These are phyloP conservation scores for Chaetomiaceae sp. DNA, from an alignment of 2,329 filamentous ascomycete genomes.

Conservation along the genomic window DNA sequence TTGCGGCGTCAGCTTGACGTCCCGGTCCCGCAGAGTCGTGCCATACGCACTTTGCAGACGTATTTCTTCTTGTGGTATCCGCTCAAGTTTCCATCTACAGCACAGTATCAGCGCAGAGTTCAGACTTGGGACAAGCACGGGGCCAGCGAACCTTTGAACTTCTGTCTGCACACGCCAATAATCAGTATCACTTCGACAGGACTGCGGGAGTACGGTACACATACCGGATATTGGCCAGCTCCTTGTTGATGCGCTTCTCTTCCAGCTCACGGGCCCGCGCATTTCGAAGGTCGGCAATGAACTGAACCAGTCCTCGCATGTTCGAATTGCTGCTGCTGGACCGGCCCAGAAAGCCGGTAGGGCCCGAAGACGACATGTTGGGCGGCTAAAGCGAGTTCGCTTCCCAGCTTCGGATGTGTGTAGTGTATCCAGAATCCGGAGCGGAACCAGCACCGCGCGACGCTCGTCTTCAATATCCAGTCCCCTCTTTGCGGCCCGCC, in stretches of 20 bases:
- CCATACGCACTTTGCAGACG: conserved; percentile 75
- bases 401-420: not conserved
- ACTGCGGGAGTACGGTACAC: conserved; percentile 23
- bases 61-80: conserved; percentile 99
- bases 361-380: conserved; percentile 53
- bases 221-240: conserved; percentile 90
- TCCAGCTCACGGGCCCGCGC: conserved; percentile 91
- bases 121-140: too few relatives aligned
- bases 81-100: conserved; percentile 73
- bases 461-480: not conserved
- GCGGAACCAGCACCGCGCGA: not conserved
- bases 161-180: conserved; percentile 55
- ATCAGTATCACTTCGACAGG: not conserved
- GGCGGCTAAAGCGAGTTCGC: not conserved
- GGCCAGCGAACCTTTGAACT: conserved; percentile 86
- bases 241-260: conserved; percentile 99
- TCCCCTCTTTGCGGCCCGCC: not conserved
- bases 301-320: conserved; percentile 86
- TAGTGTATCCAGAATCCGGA: not conserved
- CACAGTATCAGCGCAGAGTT: too few relatives aligned
- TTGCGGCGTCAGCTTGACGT: conserved; percentile 24
- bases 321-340: conserved; percentile 62
- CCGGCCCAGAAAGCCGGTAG: conserved; percentile 58
- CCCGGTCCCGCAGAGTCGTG: conserved; percentile 5
- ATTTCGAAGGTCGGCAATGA: conserved; percentile 95